A percentile compares a stretch with the other conserved stretches of the same genome.
These are phyloP conservation scores for Physocladia obscura DNA, from an alignment of 192 early-diverging fungal genomes.

Conservation along the genomic window DNA sequence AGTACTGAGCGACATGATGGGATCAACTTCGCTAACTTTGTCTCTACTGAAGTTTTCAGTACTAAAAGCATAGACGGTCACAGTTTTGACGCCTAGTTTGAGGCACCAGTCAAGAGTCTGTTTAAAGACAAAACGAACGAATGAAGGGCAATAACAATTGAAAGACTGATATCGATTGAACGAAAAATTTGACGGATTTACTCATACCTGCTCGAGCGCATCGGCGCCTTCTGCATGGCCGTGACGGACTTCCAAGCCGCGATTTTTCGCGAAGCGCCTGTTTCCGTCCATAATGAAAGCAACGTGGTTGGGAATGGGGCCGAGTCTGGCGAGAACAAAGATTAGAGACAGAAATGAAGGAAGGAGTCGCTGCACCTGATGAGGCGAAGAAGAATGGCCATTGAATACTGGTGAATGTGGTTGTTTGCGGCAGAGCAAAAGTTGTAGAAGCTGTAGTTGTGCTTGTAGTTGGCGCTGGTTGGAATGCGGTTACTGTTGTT, in stretches of 20 bases:
- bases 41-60: slow-evolving; percentile 94
- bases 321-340: no score
- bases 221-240: slow-evolving; percentile 84
- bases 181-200: background rate
- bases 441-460: no score
- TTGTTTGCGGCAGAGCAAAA: no score
- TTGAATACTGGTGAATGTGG: no score
- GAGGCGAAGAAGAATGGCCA: slow-evolving; percentile 1
- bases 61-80: slow-evolving; percentile 96
- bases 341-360: no score
- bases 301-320: slow-evolving; percentile 85
- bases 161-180: slow-evolving; percentile 5
- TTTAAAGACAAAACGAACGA: background rate
- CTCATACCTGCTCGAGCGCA: slow-evolving; percentile 70
- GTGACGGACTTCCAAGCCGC: slow-evolving; percentile 45
- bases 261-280: slow-evolving; percentile 79
- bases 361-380: background rate
- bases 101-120: slow-evolving; percentile 87
- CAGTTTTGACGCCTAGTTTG: slow-evolving; percentile 76
- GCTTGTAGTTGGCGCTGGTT: background rate
- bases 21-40: slow-evolving; percentile 76
- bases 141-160: slow-evolving; percentile 5
- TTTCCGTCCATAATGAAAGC: slow-evolving; percentile 99
- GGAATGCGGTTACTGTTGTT: no score
- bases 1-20: slow-evolving; percentile 78